Evolutionary conservation across 1,284 basidiomycete species (phyloP).

Genomic region (Cryptococcus wingfieldii): DNA sequence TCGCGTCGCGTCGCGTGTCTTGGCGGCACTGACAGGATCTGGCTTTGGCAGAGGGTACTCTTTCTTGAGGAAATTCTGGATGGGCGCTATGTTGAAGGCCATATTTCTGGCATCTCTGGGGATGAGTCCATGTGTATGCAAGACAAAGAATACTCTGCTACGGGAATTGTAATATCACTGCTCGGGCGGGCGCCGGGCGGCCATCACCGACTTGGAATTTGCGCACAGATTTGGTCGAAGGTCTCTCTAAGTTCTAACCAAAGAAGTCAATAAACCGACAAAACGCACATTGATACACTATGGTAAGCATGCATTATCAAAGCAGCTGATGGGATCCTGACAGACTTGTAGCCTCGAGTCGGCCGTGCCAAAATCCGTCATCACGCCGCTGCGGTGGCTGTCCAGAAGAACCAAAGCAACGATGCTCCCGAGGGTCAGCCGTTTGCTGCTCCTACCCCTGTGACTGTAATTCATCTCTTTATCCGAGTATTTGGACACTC

Average conservation of each 20-base stretch:
- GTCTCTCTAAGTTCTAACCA: too few species aligned
- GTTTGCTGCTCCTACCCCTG: neutral
- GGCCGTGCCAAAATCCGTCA: constrained; percentile 1
- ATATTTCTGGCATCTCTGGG: constrained; percentile 1
- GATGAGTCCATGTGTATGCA: too few species aligned
- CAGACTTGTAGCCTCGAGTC: constrained; percentile 2
- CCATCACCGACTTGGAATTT: too few species aligned
- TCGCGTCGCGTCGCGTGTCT: neutral
- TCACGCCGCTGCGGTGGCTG: constrained; percentile 2
- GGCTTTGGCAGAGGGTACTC: constrained; percentile 32
- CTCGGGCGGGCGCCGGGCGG: too few species aligned
- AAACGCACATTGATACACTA: too few species aligned
- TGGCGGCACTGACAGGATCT: constrained; percentile 26
- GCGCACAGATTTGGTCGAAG: too few species aligned
- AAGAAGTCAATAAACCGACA: too few species aligned
- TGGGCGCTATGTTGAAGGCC: constrained; percentile 11
- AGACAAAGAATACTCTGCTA: too few species aligned
- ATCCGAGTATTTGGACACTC: too few species aligned
- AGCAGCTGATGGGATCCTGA: too few species aligned
- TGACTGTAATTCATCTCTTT: neutral
- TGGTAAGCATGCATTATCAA: too few species aligned
- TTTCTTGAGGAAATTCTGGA: constrained; percentile 19
- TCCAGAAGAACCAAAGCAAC: neutral
- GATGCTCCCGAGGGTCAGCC: neutral
- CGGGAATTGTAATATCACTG: too few species aligned